Evolutionary conservation across 2,329 filamentous ascomycete species (phyloP).

Genomic region (Trematosphaeria pertusa): DNA sequence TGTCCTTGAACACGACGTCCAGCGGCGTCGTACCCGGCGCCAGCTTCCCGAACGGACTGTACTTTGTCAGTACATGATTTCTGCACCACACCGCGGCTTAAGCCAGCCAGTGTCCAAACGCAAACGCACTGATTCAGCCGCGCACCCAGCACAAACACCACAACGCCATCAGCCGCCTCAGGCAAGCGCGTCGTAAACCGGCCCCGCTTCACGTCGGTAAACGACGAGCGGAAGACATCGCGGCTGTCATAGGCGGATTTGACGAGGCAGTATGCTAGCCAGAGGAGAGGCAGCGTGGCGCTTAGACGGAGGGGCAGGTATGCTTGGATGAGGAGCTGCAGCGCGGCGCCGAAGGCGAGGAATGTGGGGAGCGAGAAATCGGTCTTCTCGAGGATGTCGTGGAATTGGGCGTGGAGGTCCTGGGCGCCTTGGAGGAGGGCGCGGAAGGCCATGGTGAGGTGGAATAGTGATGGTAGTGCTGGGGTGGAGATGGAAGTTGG

Average conservation of each 20-base stretch:
- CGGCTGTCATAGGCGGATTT: neutral
- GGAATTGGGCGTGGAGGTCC: neutral
- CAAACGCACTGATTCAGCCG: slow-evolving; percentile 2
- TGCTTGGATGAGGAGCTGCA: neutral
- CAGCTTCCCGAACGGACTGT: slow-evolving; percentile 3
- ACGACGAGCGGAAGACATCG: neutral
- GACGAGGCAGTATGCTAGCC: neutral
- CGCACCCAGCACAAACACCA: slow-evolving; percentile 5
- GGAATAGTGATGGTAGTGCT: too few species aligned
- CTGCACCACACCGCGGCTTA: too few species aligned
- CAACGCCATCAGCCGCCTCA: neutral
- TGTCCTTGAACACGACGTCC: slow-evolving; percentile 2
- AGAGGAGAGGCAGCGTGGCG: neutral
- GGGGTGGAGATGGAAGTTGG: too few species aligned
- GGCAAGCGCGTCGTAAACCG: neutral
- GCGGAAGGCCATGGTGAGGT: too few species aligned
- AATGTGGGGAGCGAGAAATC: slow-evolving; percentile 4
- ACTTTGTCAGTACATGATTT: neutral
- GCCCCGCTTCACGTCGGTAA: neutral
- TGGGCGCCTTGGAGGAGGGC: too few species aligned
- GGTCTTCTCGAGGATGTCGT: neutral
- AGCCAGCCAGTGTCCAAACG: neutral
- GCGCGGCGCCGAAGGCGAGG: neutral
- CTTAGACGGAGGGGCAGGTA: slow-evolving; percentile 1
- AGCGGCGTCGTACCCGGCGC: neutral